Base-by-base conservation (phyloP, 805 yeast genomes). In the Millerago galiae region DNA sequence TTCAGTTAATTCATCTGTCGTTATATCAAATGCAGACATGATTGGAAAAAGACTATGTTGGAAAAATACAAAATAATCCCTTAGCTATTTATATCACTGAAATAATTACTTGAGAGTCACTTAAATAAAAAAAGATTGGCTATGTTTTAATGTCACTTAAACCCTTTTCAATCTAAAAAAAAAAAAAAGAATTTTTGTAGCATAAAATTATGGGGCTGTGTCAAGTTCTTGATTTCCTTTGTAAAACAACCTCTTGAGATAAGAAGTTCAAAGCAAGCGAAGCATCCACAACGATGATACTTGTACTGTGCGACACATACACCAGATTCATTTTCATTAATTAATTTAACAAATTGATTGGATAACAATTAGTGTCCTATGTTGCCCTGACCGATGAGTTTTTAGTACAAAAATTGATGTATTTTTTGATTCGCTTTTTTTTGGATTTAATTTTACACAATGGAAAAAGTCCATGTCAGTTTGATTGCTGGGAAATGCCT, bases 401-500 rank as follows among this genome's bases (percentile, higher is more conserved):
- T 11, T 11, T 21, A 21, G 24, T 21, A 7, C 4, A 5, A 16
- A 16, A 15, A 10, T 10, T 31, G 24, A 21, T 21, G 24, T 21
- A 21, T 21, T 21, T 21, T 21, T 21, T 21, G 24, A 21, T 10
- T 31, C n/a, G 21, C 3, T 11, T 11, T 16, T 5, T n/a, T 9
- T 16, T 4, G 8, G 8, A 28, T 8, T 5, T 28, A n/a, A 8
- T 6, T 3, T 13, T 28, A 9, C 31, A 29, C 3, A 13, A 29
- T 14, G 14, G 32, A n/a, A 29, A 38, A 24, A 18, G 53, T 61
- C 27, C 60, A 62, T 5, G 61, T 74, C 18, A 56, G 66, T 33
- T 44, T 73, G 2, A 58, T 71, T 4, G 68, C 65, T 2, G 68
- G 67, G 12, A 54, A 67, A 40, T 78, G 81, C 0, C 58, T 84